A percentile compares a stretch with the other conserved stretches of the same genome.
Conservation (phyloP, 306 rosid species). For the Senna tora region DNA sequence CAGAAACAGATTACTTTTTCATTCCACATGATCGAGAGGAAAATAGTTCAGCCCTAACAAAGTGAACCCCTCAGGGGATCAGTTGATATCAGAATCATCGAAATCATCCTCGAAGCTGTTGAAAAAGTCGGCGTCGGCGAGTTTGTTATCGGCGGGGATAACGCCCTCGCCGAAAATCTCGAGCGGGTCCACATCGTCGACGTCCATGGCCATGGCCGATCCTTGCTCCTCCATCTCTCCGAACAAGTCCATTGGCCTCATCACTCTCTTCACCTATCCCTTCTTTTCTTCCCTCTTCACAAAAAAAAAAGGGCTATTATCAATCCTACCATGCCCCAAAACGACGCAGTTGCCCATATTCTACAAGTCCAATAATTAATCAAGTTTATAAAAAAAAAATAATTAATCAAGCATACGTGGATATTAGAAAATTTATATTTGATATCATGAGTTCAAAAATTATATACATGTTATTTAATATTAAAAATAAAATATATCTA, state of each 20-base stretch:
- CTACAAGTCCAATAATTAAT: too few relatives aligned
- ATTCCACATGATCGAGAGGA: background rate
- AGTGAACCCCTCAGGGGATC: background rate
- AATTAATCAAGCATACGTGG: too few relatives aligned
- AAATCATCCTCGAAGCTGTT: constrained; percentile 78
- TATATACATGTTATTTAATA: too few relatives aligned
- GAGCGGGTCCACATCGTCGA: constrained; percentile 75
- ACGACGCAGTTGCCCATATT: background rate
- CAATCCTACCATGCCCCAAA: background rate
- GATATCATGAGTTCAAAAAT: too few relatives aligned
- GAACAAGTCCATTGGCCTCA: constrained; percentile 72
- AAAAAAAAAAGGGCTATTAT: background rate
- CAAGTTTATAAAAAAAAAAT: too few relatives aligned
- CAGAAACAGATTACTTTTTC: background rate
- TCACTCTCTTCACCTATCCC: background rate
- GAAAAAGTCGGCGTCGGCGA: constrained; percentile 84
- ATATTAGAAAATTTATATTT: too few relatives aligned
- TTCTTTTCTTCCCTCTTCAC: background rate
- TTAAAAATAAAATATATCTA: too few relatives aligned
- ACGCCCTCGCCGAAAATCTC: constrained; percentile 70
- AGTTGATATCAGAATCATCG: constrained; percentile 81
- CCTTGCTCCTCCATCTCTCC: constrained; percentile 85
- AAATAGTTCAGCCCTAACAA: background rate
- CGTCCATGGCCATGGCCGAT: constrained; percentile 89
- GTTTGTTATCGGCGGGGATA: constrained; percentile 64